Evolutionary conservation across 169 alveolate genomes (phyloP).

Genomic region (Babesia ovis): DNA sequence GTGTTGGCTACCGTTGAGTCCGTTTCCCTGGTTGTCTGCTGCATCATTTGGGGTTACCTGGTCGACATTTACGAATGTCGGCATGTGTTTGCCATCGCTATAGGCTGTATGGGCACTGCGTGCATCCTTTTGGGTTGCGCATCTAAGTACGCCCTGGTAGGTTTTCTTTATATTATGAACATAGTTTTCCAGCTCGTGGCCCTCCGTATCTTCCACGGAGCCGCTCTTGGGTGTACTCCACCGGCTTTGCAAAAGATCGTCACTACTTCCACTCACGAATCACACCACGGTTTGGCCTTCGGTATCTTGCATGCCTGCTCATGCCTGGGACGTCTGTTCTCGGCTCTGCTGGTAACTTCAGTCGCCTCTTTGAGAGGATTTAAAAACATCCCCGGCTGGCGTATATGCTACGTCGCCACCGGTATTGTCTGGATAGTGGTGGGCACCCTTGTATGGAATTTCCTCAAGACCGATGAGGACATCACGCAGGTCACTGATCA

Average conservation of each 20-base stretch:
- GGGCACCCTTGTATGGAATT: constrained; percentile 5
- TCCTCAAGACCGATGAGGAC: not conserved
- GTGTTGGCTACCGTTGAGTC: constrained; percentile 83
- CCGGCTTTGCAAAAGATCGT: constrained; percentile 49
- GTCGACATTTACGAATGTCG: constrained; percentile 83
- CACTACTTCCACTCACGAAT: constrained; percentile 11
- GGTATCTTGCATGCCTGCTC: constrained; percentile 43
- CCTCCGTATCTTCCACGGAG: constrained; percentile 55
- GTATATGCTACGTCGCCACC: constrained; percentile 13
- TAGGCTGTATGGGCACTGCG: constrained; percentile 84
- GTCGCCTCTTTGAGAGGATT: not conserved
- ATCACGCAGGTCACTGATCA: not conserved
- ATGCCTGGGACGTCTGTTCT: constrained; percentile 47
- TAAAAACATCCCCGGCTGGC: constrained; percentile 35
- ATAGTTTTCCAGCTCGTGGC: constrained; percentile 22
- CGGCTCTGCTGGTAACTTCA: constrained; percentile 14
- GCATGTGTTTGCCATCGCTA: constrained; percentile 84
- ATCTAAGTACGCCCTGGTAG: constrained; percentile 41
- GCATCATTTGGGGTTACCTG: constrained; percentile 89
- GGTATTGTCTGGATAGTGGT: constrained; percentile 18
- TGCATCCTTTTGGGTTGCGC: constrained; percentile 74
- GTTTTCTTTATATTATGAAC: not conserved
- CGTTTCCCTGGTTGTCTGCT: constrained; percentile 78
- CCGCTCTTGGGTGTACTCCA: constrained; percentile 39
- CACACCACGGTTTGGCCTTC: constrained; percentile 21